These are phyloP conservation scores for Polyrhizophydium stewartii DNA, from an alignment of 371 early-diverging fungal genomes.

Conservation along the genomic window DNA sequence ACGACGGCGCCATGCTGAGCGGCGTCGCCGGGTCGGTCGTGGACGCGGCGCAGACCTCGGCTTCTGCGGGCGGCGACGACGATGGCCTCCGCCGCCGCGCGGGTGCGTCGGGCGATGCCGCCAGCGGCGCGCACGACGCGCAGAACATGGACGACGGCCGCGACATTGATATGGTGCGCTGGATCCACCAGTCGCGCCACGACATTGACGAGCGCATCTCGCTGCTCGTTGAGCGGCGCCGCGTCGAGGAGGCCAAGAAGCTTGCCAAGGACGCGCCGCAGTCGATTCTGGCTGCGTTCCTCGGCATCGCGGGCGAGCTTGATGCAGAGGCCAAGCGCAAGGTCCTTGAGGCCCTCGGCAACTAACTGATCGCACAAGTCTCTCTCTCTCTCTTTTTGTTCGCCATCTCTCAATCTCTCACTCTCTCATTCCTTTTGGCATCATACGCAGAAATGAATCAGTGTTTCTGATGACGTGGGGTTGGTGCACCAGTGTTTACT, in stretches of 20 bases:
- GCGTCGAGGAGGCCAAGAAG: neutral
- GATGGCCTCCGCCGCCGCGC: no score
- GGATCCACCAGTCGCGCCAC: slow-evolving; percentile 26
- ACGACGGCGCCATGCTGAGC: slow-evolving; percentile 13
- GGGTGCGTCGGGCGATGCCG: neutral
- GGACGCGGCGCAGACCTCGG: neutral
- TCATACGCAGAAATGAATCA: no score
- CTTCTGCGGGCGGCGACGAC: neutral
- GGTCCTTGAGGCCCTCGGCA: neutral
- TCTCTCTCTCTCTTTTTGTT: neutral
- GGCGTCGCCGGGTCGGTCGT: slow-evolving; percentile 16
- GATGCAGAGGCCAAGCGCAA: neutral
- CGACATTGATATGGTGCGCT: slow-evolving; percentile 40
- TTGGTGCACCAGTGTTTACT: no score
- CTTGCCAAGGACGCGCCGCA: neutral
- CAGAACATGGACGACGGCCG: slow-evolving; percentile 8
- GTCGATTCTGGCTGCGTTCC: neutral
- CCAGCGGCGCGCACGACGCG: no score
- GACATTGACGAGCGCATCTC: slow-evolving; percentile 29
- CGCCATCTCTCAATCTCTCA: no score
- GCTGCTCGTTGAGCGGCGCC: neutral
- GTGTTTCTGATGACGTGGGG: no score
- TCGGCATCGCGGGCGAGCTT: neutral
- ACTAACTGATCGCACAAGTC: neutral
- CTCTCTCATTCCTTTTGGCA: no score